Base-by-base conservation (phyloP, 1,284 basidiomycete genomes). In the Irpex sp. region DNA sequence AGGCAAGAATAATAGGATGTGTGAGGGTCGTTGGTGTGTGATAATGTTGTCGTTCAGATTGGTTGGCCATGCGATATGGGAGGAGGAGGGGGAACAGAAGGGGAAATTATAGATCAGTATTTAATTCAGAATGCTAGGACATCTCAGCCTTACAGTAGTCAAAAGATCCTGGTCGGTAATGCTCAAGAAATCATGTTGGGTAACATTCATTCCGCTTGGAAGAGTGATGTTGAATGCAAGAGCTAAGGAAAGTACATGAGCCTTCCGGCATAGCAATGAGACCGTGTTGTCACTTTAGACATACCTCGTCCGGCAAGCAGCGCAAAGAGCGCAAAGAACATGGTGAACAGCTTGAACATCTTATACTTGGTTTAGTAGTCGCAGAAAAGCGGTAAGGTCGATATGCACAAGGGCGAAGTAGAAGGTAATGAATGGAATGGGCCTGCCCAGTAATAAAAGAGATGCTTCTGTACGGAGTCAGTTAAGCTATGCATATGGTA, bases 221-320 rank as follows among this genome's bases (percentile, higher is more conserved):
- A 87, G 70, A 36, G 76, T 75, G 68, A 90, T 77, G 63, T 79
- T 81, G 69, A 88, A 79, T 36, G 82, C 15, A 17, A 17, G 33
- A 21, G n/a, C 43, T 78, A 59, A 82, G 68, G 17, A 73, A 84
- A 84, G 39, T 46, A 37, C 9, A 11, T 59, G 35, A 19, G 31
- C 26, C 19, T 17, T 47, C 60, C 19, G 36, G 58, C 43, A 17
- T 21, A 17, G 17, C 43, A 33, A 33, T 36, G 26, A 46, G 7
- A 21, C 36, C 46, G 47, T 13, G 26, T n/a, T 9, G 4, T 54
- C 51, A 59, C 26, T 46, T 9, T 17, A 35, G 19, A 63, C 65
- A 21, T 59, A 72, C 70, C 70, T 68, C 64, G 65, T 56, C 68
- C 63, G 39, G 66, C 69, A 60, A 62, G 56, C 33, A 62, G 15